A percentile compares a stretch with the other conserved stretches of the same genome.
phyloP scores from a whole-genome alignment of 441 rosid species.

The Brassica balearica region DNA sequence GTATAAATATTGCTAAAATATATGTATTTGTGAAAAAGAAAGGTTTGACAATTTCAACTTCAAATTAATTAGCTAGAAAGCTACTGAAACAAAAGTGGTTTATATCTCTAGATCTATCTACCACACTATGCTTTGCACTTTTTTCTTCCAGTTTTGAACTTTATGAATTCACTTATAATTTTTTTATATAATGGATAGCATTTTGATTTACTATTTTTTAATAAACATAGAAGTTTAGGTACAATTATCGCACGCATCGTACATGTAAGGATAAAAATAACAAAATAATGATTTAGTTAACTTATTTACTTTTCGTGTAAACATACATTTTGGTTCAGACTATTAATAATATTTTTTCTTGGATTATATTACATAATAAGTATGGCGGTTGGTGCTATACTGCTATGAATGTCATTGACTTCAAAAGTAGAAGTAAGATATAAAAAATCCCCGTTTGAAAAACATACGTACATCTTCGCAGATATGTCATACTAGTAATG shows the following conservation, averaged over 20 bases:
- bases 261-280: background rate
- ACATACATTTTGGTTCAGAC: constrained; percentile 13
- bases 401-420: background rate
- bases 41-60: constrained; percentile 57
- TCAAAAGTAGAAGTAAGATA: background rate
- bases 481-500: background rate
- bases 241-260: background rate
- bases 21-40: constrained; percentile 34
- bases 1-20: constrained; percentile 10
- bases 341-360: background rate
- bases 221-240: background rate
- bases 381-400: constrained; percentile 5
- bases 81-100: constrained; percentile 53
- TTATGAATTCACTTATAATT: background rate
- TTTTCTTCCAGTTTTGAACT: constrained; percentile 2
- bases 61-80: constrained; percentile 36
- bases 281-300: background rate
- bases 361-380: background rate
- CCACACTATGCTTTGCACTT: constrained; percentile 12
- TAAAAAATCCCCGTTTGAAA: background rate
- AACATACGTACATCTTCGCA: constrained; percentile 10
- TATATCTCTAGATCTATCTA: constrained; percentile 45
- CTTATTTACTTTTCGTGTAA: background rate
- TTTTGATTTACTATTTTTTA: background rate
- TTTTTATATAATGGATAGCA: background rate